Base-by-base conservation (phyloP, 345 rosid genomes). In the Ceriops decandra region DNA sequence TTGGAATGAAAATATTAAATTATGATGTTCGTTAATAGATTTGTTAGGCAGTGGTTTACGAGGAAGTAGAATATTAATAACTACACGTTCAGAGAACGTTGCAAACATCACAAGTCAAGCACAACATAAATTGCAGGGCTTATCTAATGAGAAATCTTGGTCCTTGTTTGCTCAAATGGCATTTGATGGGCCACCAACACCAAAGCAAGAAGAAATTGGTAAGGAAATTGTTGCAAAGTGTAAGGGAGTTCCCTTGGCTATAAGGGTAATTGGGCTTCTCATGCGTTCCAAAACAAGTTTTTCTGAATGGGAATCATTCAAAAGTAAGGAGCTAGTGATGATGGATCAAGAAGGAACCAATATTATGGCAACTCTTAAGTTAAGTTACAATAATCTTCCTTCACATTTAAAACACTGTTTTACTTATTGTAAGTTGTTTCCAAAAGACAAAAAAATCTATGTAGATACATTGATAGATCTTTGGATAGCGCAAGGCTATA, bases 321-420 rank as follows among this genome's bases (percentile, higher is more conserved):
- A 15, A 6, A 20, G 62, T 27, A 27, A 36, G 1, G 66, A 60
- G 7, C 35, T 66, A 35, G 33, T 52, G 3, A 53, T 7, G 26
- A 42, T 64, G 16, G 16, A 22, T 32, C 22, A 61, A 7, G 27
- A 42, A 24, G 62, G 31, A 9, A 49, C 42, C 10, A 52, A 47
- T 5, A 46, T 78, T n/a, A 1, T 75, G 0, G n/a, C 68, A 0
- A 63, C 70, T 16, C 72, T 81, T 1, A 65, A 33, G 57, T 66
- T 78, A 30, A 81, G 82, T 30, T 81, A 72, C 19, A 17, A 69
- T 7, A 21, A 63, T 69, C 72, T 83, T 3, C 67, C 85, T 5
- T 30, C 71, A 0, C 75, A 62, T 42, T n/a, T 80, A 20, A 80
- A 70, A 57, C 74, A 52, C 7, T 83, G 81, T 33, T 80, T 80